Evolutionary conservation across 164 flowering plant genomes (phyloP).

Genomic region (Nymphaea colorata): DNA sequence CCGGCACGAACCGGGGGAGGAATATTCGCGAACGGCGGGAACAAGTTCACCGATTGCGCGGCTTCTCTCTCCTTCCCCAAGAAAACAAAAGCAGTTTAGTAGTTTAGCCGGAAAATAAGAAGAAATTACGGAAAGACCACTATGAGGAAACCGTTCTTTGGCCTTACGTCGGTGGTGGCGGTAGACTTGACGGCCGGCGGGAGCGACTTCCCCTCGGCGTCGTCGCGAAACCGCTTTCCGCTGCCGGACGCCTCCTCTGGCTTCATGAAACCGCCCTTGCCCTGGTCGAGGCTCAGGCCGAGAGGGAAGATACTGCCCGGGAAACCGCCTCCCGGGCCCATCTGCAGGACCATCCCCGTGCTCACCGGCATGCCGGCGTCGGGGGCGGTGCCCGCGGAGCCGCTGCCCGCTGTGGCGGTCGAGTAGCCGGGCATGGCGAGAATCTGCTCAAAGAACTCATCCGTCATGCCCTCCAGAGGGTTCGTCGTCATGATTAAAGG

Average conservation of each 20-base stretch:
- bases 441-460: conserved; percentile 80
- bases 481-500: conserved; percentile 25
- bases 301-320: conserved; percentile 44
- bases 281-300: conserved; percentile 78
- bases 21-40: conserved; percentile 50
- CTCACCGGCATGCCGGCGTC: conserved; percentile 16
- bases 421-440: conserved; percentile 48
- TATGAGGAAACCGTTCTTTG: neutral
- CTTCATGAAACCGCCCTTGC: conserved; percentile 43
- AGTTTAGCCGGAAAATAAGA: neutral
- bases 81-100: no score
- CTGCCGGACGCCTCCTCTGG: conserved; percentile 56
- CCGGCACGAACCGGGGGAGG: conserved; percentile 38
- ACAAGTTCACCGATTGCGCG: conserved; percentile 24
- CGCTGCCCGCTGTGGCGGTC: conserved; percentile 23
- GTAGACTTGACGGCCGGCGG: neutral
- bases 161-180: neutral
- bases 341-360: conserved; percentile 50
- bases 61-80: conserved; percentile 18
- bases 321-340: conserved; percentile 37
- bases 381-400: conserved; percentile 20
- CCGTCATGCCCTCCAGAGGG: conserved; percentile 43
- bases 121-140: neutral
- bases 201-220: conserved; percentile 23
- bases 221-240: conserved; percentile 53